Conservation (phyloP, 2,329 filamentous ascomycete species). For the Aspergillus fructus region DNA sequence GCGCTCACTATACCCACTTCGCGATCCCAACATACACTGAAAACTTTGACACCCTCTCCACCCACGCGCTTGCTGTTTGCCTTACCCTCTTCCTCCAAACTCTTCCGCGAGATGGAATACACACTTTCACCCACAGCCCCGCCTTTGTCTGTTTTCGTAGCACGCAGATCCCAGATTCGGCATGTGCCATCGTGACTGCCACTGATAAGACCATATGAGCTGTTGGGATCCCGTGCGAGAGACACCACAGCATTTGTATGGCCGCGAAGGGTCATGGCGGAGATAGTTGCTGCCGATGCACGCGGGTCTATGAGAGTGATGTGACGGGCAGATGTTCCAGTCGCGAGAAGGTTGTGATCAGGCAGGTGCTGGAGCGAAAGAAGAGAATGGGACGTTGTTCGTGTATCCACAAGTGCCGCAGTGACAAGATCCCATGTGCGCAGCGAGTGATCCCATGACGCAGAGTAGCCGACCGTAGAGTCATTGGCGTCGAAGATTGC, state of each 20-base stretch:
- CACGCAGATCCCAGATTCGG: slow-evolving; percentile 86
- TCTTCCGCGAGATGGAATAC: slow-evolving; percentile 77
- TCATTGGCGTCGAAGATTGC: slow-evolving; percentile 84
- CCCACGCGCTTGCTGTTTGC: slow-evolving; percentile 59
- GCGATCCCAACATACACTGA: slow-evolving; percentile 82
- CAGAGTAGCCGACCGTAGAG: slow-evolving; percentile 84
- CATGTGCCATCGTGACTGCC: slow-evolving; percentile 92
- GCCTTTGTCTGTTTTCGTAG: slow-evolving; percentile 59
- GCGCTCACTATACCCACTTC: slow-evolving; percentile 85
- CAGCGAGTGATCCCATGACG: slow-evolving; percentile 86
- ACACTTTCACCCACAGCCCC: slow-evolving; percentile 67
- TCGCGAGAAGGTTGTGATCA: slow-evolving; percentile 62
- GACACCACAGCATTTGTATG: slow-evolving; percentile 72
- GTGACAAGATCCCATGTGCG: slow-evolving; percentile 91
- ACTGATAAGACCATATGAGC: slow-evolving; percentile 79
- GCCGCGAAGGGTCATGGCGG: slow-evolving; percentile 86
- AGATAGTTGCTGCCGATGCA: slow-evolving; percentile 70
- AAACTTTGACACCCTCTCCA: slow-evolving; percentile 86
- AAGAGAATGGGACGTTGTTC: slow-evolving; percentile 80
- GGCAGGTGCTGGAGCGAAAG: slow-evolving; percentile 75
- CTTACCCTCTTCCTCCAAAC: slow-evolving; percentile 62
- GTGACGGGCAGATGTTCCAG: slow-evolving; percentile 80
- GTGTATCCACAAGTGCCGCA: slow-evolving; percentile 71
- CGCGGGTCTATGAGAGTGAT: slow-evolving; percentile 93
- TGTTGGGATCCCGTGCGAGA: slow-evolving; percentile 62